These are phyloP conservation scores for Neurospora sp. DNA, from an alignment of 495 filamentous ascomycete species.

Conservation along the genomic window DNA sequence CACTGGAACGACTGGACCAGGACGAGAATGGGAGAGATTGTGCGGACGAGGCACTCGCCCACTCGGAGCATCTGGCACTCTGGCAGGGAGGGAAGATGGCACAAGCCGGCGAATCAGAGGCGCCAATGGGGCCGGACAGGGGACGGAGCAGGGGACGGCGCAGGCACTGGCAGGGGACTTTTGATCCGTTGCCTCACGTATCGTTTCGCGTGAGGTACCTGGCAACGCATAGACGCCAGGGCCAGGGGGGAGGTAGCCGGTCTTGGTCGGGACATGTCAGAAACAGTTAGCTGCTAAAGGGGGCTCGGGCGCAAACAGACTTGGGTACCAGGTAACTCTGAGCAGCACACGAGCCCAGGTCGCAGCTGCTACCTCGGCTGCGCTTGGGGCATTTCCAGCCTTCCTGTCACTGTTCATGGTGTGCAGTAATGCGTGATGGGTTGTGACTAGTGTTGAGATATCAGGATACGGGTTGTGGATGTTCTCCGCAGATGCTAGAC, in stretches of 20 bases:
- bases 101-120: constrained; percentile 21
- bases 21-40: constrained; percentile 14
- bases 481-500: not conserved
- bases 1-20: constrained; percentile 3
- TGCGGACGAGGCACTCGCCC: constrained; percentile 7
- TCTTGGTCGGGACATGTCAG: constrained; percentile 12
- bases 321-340: not conserved
- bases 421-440: not conserved
- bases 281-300: constrained; percentile 7
- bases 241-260: constrained; percentile 10
- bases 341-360: not conserved
- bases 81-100: constrained; percentile 8
- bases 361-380: not conserved
- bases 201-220: constrained; percentile 14
- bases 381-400: not conserved
- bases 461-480: not conserved
- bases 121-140: constrained; percentile 11
- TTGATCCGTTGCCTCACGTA: constrained; percentile 10
- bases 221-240: constrained; percentile 1
- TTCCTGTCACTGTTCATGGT: not conserved
- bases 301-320: constrained; percentile 19
- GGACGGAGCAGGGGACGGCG: not conserved
- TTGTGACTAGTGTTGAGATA: not conserved
- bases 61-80: constrained; percentile 1
- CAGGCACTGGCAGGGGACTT: constrained; percentile 1